These are phyloP conservation scores for Plasmodium falciparum DNA, from an alignment of 169 alveolate species.

Conservation along the genomic window DNA sequence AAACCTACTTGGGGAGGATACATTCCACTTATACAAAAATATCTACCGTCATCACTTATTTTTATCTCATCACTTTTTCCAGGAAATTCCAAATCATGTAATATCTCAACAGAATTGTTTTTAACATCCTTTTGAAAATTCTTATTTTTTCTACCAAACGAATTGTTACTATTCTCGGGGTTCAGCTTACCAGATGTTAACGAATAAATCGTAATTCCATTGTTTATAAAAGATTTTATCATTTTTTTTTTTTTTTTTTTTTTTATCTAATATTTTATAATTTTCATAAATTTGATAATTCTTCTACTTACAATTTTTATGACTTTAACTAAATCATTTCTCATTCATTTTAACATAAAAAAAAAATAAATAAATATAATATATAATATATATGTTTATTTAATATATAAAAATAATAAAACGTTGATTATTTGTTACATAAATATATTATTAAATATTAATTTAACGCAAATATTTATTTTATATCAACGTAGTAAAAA, in stretches of 20 bases:
- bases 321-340: no score
- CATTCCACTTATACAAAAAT: slow-evolving; percentile 82
- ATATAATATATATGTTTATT: no score
- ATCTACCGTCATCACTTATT: slow-evolving; percentile 82
- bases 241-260: slow-evolving; percentile 13
- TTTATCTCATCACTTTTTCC: slow-evolving; percentile 83
- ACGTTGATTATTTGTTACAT: no score
- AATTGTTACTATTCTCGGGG: slow-evolving; percentile 8
- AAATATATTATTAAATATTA: no score
- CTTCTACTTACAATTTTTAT: no score
- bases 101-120: slow-evolving; percentile 78
- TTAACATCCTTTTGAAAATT: not conserved
- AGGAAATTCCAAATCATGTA: slow-evolving; percentile 86
- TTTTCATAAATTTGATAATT: no score
- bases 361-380: no score
- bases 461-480: no score
- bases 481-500: no score
- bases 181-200: slow-evolving; percentile 43
- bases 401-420: no score
- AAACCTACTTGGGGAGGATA: slow-evolving; percentile 88
- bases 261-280: no score
- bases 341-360: no score
- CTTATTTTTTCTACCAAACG: slow-evolving; percentile 12
- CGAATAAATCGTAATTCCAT: slow-evolving; percentile 69
- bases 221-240: slow-evolving; percentile 69